A percentile compares a stretch with the other conserved stretches of the same genome.
Evolutionary conservation across 331 rosid species (phyloP).

Genomic region (Acacia concinna): DNA sequence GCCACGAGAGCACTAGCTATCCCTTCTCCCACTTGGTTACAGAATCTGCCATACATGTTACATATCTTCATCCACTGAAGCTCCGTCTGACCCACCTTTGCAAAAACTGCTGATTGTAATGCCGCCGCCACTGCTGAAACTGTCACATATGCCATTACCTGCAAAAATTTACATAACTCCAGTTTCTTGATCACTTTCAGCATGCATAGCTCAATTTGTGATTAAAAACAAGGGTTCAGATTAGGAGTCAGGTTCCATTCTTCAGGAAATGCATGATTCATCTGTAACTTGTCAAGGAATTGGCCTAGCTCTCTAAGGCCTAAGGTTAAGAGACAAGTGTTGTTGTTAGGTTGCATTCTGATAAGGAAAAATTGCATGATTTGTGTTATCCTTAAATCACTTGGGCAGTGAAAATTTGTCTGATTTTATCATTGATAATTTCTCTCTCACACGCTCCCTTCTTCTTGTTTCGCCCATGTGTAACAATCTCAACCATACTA

Average conservation of each 20-base stretch:
- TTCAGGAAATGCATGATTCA: background rate
- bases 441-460: background rate
- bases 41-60: constrained; percentile 67
- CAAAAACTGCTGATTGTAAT: constrained; percentile 57
- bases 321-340: background rate
- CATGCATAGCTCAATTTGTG: background rate
- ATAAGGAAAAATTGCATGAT: background rate
- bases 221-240: too few species aligned
- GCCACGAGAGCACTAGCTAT: constrained; percentile 60
- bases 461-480: background rate
- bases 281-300: background rate
- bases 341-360: background rate
- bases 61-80: constrained; percentile 82
- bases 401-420: background rate
- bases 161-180: background rate
- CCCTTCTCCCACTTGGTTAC: constrained; percentile 84
- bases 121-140: constrained; percentile 80
- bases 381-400: background rate
- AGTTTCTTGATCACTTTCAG: background rate
- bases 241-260: background rate
- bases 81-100: constrained; percentile 71
- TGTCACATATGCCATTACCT: constrained; percentile 76
- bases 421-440: background rate
- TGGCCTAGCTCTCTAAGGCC: background rate
- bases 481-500: background rate